These are phyloP conservation scores for Beauveria scarabaeidicola DNA, from an alignment of 2,329 filamentous ascomycete genomes.

Conservation along the genomic window DNA sequence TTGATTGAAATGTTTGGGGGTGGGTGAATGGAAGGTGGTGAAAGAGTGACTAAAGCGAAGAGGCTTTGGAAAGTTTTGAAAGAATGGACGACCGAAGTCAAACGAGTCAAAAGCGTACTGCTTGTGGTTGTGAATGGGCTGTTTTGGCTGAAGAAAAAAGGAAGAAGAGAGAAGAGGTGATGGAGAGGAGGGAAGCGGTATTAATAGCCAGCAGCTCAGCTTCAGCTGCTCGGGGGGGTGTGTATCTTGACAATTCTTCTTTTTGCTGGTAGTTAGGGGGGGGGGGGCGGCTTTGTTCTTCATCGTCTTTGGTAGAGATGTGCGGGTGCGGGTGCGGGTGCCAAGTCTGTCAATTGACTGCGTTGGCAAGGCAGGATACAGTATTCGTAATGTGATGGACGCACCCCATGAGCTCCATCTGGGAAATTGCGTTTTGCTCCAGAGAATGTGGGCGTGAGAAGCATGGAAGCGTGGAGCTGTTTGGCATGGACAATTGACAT, in stretches of 20 bases:
- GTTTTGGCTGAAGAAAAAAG: conserved; percentile 34
- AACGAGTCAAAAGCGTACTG: conserved; percentile 30
- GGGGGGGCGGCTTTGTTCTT: conserved; percentile 2
- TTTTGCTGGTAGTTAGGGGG: not conserved
- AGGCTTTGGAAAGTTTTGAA: conserved; percentile 29
- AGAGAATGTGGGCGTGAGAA: not conserved
- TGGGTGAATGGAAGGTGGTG: conserved; percentile 23
- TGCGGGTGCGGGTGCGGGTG: not conserved
- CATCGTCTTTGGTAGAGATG: not conserved
- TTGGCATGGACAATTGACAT: not conserved
- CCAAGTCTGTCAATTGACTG: not conserved
- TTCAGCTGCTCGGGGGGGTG: not conserved
- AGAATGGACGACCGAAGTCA: conserved; percentile 54
- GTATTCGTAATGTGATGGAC: conserved; percentile 1
- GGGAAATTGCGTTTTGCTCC: conserved; percentile 16
- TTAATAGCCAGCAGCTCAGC: conserved; percentile 41
- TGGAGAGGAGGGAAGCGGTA: conserved; percentile 32
- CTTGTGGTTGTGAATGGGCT: conserved; percentile 30
- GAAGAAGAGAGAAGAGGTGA: conserved; percentile 19
- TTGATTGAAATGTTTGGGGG: conserved; percentile 36
- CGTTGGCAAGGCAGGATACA: not conserved
- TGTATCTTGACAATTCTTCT: not conserved
- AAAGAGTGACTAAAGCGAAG: conserved; percentile 22
- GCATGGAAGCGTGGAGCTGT: not conserved
- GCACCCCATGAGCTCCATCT: conserved; percentile 12